Evolutionary conservation across 495 filamentous ascomycete genomes (phyloP), one percentile per base, ranked within the genome.

Genomic region (Talaromyces wortmannii): DNA sequence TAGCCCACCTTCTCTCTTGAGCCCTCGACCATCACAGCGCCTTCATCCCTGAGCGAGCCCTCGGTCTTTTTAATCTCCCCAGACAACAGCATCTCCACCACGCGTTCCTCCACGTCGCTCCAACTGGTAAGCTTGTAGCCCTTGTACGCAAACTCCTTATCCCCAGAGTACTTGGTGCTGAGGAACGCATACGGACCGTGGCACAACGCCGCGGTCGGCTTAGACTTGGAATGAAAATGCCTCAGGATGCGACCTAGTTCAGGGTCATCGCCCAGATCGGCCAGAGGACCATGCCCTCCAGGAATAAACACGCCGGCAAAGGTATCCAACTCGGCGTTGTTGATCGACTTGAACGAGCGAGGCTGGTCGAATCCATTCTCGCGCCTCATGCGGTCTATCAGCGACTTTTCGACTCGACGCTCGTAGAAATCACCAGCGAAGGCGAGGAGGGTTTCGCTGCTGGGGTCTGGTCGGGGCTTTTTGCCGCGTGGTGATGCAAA

Each of bases 341-440:
- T 61, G 31, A 73, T 62, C 33, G 60, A 43, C 13, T 45, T 53
- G 40, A 73, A 70, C 3, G 59, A 31, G 7, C 59, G 58, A 5
- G 70, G 70, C 11, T 15, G 51, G 32, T 18, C 55, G 56, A 73
- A 67, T n/a, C 68, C 70, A 11, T 72, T 74, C 52, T 71, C 69
- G 12, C 59, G 55, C 30, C 64, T 72, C 71, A 74, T 73, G 33
- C 62, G 57, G 17, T 70, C 65, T 16, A 75, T 62, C 0, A 76
- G 63, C 0, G 65, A 64, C 8, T 65, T 63, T 29, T 74, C 72
- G 2, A 61, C 58, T 12, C 59, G 63, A 23, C 68, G 71, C 45
- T 73, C 73, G 61, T 73, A 71, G 60, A 68, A 76, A 57, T 71
- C 74, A 0, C 71, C 71, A 10, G 65, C 65, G 49, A 68, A 67